Evolutionary conservation across 1,284 basidiomycete genomes (phyloP).

Genomic region (Cystobasidium sp.): DNA sequence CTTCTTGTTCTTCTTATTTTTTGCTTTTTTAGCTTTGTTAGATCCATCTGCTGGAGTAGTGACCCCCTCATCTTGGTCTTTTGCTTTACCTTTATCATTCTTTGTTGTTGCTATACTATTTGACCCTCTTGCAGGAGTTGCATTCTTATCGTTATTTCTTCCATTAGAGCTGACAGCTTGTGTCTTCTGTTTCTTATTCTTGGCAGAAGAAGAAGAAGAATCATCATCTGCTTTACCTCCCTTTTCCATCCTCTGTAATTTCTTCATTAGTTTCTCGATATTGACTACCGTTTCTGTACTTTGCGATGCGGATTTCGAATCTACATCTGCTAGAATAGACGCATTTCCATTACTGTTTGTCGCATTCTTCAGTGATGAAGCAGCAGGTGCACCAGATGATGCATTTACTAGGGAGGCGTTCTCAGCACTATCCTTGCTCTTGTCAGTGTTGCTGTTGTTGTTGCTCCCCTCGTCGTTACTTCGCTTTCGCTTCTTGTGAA

Average conservation of each 20-base stretch:
- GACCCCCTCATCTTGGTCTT: no score
- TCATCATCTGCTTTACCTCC: slow-evolving; percentile 44
- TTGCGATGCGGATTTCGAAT: background rate
- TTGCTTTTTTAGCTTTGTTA: slow-evolving; percentile 46
- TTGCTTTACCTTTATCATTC: slow-evolving; percentile 44
- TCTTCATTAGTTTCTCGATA: slow-evolving; percentile 75
- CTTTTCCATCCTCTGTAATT: slow-evolving; percentile 59
- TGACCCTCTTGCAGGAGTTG: slow-evolving; percentile 14
- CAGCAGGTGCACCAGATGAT: background rate
- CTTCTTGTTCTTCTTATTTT: slow-evolving; percentile 42
- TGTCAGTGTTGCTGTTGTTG: background rate
- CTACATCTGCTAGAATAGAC: background rate
- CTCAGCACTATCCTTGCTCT: background rate
- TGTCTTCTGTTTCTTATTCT: slow-evolving; percentile 6
- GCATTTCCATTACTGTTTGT: background rate
- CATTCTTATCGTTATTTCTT: background rate
- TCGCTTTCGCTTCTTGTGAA: slow-evolving; percentile 27
- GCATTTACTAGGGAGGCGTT: background rate
- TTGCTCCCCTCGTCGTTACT: background rate
- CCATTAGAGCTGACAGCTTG: background rate
- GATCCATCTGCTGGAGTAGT: background rate
- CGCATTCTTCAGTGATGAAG: background rate
- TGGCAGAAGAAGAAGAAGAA: slow-evolving; percentile 4
- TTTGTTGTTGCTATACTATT: slow-evolving; percentile 45
- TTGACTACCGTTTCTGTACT: slow-evolving; percentile 63